Base-by-base conservation (phyloP, 1,284 basidiomycete species). In the Athelia sp. region DNA sequence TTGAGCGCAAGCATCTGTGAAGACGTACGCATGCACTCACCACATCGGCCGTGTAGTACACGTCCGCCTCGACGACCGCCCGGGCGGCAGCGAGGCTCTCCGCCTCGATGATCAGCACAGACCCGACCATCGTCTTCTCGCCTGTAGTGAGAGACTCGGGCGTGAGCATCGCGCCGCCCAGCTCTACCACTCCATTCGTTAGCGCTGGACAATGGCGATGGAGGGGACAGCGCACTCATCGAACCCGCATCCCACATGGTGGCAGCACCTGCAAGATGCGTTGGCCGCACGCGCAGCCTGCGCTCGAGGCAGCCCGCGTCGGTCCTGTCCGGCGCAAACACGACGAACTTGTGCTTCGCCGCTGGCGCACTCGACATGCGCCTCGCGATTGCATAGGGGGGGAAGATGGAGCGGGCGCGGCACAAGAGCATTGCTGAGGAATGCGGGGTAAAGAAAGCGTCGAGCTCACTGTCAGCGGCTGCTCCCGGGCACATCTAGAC, bases 41-140 rank as follows among this genome's bases (percentile, higher is more conserved):
- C 43, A 83, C 80, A 36, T 71, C 71, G 51, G 68, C 66, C 14
- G 68, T 78, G 62, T 76, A 81, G 57, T 82, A 83, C 3, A 80
- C 56, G 55, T 83, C 81, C 23, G 58, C 56, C 56, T 80, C 72
- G n/a, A 82, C 64, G 43, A 74, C 55, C 50, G 67, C 67, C 57
- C 62, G 71, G 32, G 71, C 79, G n/a, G 71, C 69, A 24, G 72
- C 74, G 35, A 82, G 56, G 4, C 62, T 75, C 49, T 72, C 67
- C 4, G 73, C 74, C 55, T 79, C 69, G 47, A 74, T 65, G 38
- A 82, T 69, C 40, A 82, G 56, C 42, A 70, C 58, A 1, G 79
- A 82, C 3, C 76, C 81, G 21, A 76, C 62, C 48, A 79, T 70
- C 53, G 74, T 73, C 59, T 64, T 69, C 34, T 67, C 57, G n/a